phyloP scores from a whole-genome alignment of 75 land plant species.

The Cunninghamia lanceolata region DNA sequence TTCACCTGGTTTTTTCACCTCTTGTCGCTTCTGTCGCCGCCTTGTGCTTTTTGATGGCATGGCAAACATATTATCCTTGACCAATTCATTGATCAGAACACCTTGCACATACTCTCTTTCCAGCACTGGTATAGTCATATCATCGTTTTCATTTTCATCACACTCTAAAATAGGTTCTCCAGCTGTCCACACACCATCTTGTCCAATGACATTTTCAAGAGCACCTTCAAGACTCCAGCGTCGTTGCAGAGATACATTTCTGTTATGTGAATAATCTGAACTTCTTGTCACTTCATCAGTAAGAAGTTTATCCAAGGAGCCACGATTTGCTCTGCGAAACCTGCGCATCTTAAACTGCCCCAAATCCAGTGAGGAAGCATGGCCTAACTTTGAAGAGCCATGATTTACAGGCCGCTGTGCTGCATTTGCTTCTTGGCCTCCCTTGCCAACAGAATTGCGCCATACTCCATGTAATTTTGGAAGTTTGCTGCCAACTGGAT shows the following conservation, averaged over 20 bases:
- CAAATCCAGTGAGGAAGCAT: conserved; percentile 52
- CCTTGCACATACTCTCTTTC: conserved; percentile 99
- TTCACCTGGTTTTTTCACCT: conserved; percentile 82
- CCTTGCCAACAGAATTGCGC: conserved; percentile 45
- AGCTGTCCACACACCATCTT: conserved; percentile 24
- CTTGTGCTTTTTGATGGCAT: conserved; percentile 46
- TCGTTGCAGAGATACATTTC: conserved; percentile 55
- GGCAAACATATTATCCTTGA: conserved; percentile 42
- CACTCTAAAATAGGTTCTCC: conserved; percentile 46
- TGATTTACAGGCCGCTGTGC: conserved; percentile 26
- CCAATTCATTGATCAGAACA: conserved; percentile 87
- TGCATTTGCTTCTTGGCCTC: conserved; percentile 49
- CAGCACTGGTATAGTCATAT: conserved; percentile 47
- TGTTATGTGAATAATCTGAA: conserved; percentile 31
- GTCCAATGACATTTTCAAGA: conserved; percentile 55
- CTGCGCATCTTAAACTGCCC: conserved; percentile 37
- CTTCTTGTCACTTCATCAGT: conserved; percentile 35
- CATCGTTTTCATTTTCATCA: conserved; percentile 30
- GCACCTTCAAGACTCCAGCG: conserved; percentile 79
- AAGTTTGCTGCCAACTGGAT: conserved; percentile 61
- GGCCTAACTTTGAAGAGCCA: conserved; percentile 36
- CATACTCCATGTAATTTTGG: conserved; percentile 50
- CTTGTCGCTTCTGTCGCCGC: conserved; percentile 58
- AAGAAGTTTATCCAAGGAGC: conserved; percentile 30
- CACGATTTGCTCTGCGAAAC: conserved; percentile 15